A percentile compares a stretch with the other conserved stretches of the same genome.
phyloP scores from a whole-genome alignment of 208 protist species.

The Acanthamoeba healyi region DNA sequence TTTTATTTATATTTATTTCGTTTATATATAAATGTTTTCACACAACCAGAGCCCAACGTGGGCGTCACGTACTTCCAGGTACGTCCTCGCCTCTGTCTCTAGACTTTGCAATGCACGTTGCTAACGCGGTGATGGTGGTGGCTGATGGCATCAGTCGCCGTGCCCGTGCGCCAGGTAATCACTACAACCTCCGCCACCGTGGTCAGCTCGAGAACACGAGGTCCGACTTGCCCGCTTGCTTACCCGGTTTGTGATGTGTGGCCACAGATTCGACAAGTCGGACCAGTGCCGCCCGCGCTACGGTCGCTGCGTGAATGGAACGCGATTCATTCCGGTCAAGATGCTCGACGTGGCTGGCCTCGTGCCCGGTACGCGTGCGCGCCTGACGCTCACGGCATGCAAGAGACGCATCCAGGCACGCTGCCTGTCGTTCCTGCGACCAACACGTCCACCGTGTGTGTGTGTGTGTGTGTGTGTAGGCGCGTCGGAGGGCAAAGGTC shows the following conservation, averaged over 20 bases:
- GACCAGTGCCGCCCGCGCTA: slow-evolving; percentile 80
- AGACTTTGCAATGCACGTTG: neutral
- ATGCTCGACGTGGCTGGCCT: slow-evolving; percentile 87
- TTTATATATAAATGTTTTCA: too few species aligned
- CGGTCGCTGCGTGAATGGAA: slow-evolving; percentile 82
- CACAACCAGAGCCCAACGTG: slow-evolving; percentile 81
- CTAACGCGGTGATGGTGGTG: too few species aligned
- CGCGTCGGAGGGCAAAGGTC: slow-evolving; percentile 84
- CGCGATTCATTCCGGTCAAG: slow-evolving; percentile 84
- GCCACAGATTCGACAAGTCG: slow-evolving; percentile 76
- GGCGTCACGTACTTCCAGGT: slow-evolving; percentile 84
- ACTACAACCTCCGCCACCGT: neutral
- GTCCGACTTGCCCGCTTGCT: too few species aligned
- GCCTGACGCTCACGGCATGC: neutral
- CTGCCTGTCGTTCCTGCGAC: too few species aligned
- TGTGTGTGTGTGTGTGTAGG: neutral
- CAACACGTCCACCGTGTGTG: too few species aligned
- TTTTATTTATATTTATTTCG: neutral
- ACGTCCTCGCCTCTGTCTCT: neutral
- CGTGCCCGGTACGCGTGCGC: slow-evolving; percentile 76
- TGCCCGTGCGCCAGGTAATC: slow-evolving; percentile 44
- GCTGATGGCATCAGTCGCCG: too few species aligned
- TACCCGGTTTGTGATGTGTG: neutral
- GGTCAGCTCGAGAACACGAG: too few species aligned
- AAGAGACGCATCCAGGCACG: too few species aligned